These are phyloP conservation scores for Agaricus subrufescens DNA, from an alignment of 768 basidiomycete species.

Conservation along the genomic window DNA sequence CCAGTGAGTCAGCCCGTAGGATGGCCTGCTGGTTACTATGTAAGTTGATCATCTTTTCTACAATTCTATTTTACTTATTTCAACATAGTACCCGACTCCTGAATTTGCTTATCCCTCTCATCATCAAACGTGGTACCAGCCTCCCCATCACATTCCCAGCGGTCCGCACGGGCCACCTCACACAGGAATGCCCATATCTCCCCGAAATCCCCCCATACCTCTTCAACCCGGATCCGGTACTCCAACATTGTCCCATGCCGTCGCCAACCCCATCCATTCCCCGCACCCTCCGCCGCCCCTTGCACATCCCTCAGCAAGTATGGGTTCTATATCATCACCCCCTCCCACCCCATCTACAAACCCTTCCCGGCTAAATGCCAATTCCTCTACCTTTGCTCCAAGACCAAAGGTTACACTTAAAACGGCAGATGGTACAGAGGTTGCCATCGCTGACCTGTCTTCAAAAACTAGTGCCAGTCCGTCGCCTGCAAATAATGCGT, in stretches of 20 bases:
- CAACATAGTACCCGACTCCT: constrained; percentile 34
- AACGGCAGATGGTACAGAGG: constrained; percentile 58
- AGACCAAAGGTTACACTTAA: constrained; percentile 53
- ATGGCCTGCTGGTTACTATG: constrained; percentile 50
- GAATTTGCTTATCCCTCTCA: constrained; percentile 42
- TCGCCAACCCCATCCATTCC: constrained; percentile 38
- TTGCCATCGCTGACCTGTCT: constrained; percentile 48
- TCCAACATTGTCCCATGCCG: constrained; percentile 60
- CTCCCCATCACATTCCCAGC: constrained; percentile 43
- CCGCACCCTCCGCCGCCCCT: constrained; percentile 47
- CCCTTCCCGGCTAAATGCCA: constrained; percentile 51
- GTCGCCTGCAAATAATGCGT: constrained; percentile 31
- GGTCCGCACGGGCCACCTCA: constrained; percentile 46
- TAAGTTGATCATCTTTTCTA: constrained; percentile 29
- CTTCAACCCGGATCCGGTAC: constrained; percentile 56
- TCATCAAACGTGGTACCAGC: constrained; percentile 33
- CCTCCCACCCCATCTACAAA: constrained; percentile 63
- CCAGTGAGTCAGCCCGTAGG: constrained; percentile 33
- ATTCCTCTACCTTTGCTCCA: constrained; percentile 58
- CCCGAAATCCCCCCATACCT: constrained; percentile 50
- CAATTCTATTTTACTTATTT: constrained; percentile 1
- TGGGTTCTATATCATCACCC: constrained; percentile 53
- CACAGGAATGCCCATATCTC: constrained; percentile 60
- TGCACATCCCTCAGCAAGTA: constrained; percentile 40
- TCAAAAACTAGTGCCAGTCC: constrained; percentile 31